Percentiles rank a stretch among this genome's conserved stretches.
These are phyloP conservation scores for Pseudozyma hubeiensis DNA, from an alignment of 1,284 basidiomycete genomes.

Conservation along the genomic window DNA sequence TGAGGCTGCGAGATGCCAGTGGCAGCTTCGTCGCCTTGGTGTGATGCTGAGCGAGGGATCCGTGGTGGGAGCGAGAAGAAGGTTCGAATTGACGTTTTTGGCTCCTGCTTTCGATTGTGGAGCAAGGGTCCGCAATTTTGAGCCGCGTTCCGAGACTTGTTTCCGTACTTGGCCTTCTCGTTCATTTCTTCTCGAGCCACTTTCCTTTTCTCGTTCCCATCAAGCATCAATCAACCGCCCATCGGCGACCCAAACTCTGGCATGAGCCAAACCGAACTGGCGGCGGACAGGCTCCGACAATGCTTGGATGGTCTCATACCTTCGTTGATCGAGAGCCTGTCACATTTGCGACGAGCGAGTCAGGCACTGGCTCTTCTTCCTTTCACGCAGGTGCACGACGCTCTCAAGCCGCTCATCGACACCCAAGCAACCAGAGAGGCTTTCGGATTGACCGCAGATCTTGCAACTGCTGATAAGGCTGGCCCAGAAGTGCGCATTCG, in stretches of 20 bases:
- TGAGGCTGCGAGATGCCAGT: neutral
- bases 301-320: conserved; percentile 29
- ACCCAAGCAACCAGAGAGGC: conserved; percentile 5
- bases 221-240: neutral
- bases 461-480: conserved; percentile 16
- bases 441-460: conserved; percentile 13
- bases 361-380: conserved; percentile 21
- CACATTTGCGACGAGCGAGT: conserved; percentile 16
- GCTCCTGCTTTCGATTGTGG: conserved; percentile 20
- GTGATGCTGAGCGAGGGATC: neutral
- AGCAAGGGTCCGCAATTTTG: conserved; percentile 28
- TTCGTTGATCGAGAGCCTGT: conserved; percentile 18
- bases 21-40: neutral
- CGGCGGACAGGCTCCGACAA: conserved; percentile 22
- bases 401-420: conserved; percentile 18
- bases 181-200: conserved; percentile 6
- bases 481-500: conserved; percentile 23
- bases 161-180: neutral
- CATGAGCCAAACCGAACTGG: conserved; percentile 27
- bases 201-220: neutral
- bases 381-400: conserved; percentile 13
- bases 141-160: conserved; percentile 27
- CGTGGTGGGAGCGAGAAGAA: conserved; percentile 5
- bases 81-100: neutral
- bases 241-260: neutral